These are phyloP conservation scores for Penicillium palitans DNA, from an alignment of 2,329 filamentous ascomycete genomes.

Conservation along the genomic window DNA sequence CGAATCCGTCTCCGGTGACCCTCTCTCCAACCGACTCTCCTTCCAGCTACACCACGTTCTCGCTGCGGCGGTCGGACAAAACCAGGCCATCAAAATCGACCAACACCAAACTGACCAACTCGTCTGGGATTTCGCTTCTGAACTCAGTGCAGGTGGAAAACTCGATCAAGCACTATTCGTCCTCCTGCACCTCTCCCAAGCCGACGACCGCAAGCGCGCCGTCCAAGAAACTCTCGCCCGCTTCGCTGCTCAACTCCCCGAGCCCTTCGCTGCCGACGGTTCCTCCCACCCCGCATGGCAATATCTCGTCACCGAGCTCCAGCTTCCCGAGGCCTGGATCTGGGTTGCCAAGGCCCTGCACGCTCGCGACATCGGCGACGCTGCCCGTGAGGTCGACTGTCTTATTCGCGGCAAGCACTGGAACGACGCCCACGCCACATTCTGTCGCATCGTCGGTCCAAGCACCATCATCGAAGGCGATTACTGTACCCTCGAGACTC, in stretches of 20 bases:
- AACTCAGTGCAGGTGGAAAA: slow-evolving; percentile 56
- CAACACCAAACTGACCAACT: slow-evolving; percentile 65
- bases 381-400: slow-evolving; percentile 71
- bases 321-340: slow-evolving; percentile 75
- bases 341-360: slow-evolving; percentile 84
- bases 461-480: slow-evolving; percentile 78
- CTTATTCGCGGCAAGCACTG: slow-evolving; percentile 76
- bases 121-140: slow-evolving; percentile 61
- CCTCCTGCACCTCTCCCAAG: slow-evolving; percentile 69
- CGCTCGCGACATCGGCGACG: slow-evolving; percentile 71
- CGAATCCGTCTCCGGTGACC: slow-evolving; percentile 72
- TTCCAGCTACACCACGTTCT: slow-evolving; percentile 82
- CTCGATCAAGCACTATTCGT: slow-evolving; percentile 75
- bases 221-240: slow-evolving; percentile 73
- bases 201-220: slow-evolving; percentile 62
- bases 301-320: slow-evolving; percentile 63
- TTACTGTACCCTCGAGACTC: slow-evolving; percentile 65
- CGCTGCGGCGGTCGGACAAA: slow-evolving; percentile 45
- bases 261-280: slow-evolving; percentile 54
- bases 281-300: slow-evolving; percentile 52
- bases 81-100: slow-evolving; percentile 54
- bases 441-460: slow-evolving; percentile 79
- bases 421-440: slow-evolving; percentile 79
- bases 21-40: slow-evolving; percentile 71
- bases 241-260: slow-evolving; percentile 66